Evolutionary conservation across 441 rosid species (phyloP).

Genomic region (Populus hybrid): DNA sequence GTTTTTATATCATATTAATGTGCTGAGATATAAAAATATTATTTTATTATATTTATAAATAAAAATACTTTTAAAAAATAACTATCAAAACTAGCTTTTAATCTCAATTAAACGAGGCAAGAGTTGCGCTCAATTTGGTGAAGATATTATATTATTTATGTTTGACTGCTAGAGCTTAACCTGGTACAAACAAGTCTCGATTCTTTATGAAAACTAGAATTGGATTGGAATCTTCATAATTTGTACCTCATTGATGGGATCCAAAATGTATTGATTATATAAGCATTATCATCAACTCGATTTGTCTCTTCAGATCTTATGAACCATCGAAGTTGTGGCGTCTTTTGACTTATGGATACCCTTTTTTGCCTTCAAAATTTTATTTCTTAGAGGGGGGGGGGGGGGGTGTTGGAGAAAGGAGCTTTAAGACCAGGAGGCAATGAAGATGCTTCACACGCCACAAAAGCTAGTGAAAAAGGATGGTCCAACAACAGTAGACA

Average conservation of each 20-base stretch:
- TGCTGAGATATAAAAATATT: no score
- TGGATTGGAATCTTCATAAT: background rate
- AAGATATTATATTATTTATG: background rate
- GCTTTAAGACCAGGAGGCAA: background rate
- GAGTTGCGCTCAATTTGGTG: background rate
- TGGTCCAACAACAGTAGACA: background rate
- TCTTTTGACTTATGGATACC: background rate
- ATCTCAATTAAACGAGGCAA: background rate
- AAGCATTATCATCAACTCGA: conserved; percentile 9
- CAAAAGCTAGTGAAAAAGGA: background rate
- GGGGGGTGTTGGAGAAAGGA: background rate
- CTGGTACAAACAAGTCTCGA: background rate
- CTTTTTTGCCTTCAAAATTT: background rate
- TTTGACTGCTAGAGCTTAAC: background rate
- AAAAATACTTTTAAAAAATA: no score
- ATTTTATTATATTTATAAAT: no score
- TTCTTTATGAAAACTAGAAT: background rate
- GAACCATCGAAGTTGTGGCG: conserved; percentile 12
- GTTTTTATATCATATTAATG: no score
- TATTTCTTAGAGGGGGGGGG: background rate
- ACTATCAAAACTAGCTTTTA: background rate
- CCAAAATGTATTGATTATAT: background rate
- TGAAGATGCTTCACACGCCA: background rate
- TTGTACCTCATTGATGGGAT: background rate
- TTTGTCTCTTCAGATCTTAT: conserved; percentile 6